Base-by-base conservation (phyloP, 1,139 yeast genomes). In the Yamadazyma friedrichii region DNA sequence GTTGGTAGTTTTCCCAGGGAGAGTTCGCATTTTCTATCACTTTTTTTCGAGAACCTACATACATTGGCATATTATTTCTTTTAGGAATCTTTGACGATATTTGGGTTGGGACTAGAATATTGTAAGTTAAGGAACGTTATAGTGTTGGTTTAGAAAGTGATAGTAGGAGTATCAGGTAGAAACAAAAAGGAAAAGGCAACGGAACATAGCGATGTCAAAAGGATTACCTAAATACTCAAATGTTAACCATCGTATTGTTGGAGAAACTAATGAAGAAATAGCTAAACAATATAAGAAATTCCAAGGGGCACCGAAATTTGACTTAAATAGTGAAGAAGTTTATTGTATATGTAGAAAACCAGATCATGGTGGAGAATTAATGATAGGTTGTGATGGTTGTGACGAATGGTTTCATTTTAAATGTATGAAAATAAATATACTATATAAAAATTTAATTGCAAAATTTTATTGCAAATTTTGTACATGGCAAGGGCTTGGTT, bases 311-410 rank as follows among this genome's bases (percentile, higher is more conserved):
- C 64, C 80, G 9, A 75, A 74, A 48, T 76, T 58, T 51, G 64
- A 72, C 44, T 48, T 67, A 36, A 64, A 74, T 50, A 67, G 80
- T 35, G 85, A 82, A 47, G 93, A 84, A 46, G 65, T 88, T 9
- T 89, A 74, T 53, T 91, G 98, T 58, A 65, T 83, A 0, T 91
- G 98, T 59, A 73, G 94, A 33, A 76, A 75, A 45, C 86, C 91
- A 0, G 97, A 91, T 54, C 71, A 74, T 46, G 95, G 93, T 1
- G 78, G 77, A 1, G 86, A 86, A 59, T 58, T 84, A 47, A 89
- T 89, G 97, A 85, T 91, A 16, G 89, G 87, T 0, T 91, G 98
- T 58, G 97, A 89, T 59, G 91, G 88, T 6, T 91, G 98, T 62
- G 96, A 89, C 55, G 96, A 88, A 49, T 91, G 98, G 98, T 91